Percentiles rank a stretch among this genome's conserved stretches.
These are phyloP conservation scores for Novymonas esmeraldas DNA, from an alignment of 208 protist genomes.

Conservation along the genomic window DNA sequence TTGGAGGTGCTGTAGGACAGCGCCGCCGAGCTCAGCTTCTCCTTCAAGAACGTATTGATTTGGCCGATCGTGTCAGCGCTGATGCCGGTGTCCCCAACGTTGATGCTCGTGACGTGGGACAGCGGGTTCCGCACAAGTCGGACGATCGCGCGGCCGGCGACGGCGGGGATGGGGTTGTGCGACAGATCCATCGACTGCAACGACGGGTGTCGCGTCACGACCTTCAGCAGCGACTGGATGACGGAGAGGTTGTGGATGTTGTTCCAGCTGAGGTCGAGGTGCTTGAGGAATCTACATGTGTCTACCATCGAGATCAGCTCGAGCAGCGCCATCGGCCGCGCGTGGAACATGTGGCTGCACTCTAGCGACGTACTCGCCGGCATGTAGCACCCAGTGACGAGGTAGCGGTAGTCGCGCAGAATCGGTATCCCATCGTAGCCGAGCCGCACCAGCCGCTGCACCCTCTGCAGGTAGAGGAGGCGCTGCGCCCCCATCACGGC, in stretches of 20 bases:
- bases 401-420: slow-evolving; percentile 69
- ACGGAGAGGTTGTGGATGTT: slow-evolving; percentile 71
- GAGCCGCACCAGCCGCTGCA: slow-evolving; percentile 46
- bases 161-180: slow-evolving; percentile 77
- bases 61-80: slow-evolving; percentile 57
- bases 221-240: slow-evolving; percentile 69
- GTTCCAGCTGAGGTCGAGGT: slow-evolving; percentile 76
- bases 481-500: slow-evolving; percentile 72
- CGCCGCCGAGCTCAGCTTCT: slow-evolving; percentile 35
- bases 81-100: slow-evolving; percentile 67
- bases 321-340: slow-evolving; percentile 52
- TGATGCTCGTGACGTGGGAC: slow-evolving; percentile 52
- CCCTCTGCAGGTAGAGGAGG: slow-evolving; percentile 58
- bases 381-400: slow-evolving; percentile 58
- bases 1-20: slow-evolving; percentile 17
- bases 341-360: slow-evolving; percentile 72
- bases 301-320: slow-evolving; percentile 76
- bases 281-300: slow-evolving; percentile 47
- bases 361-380: slow-evolving; percentile 40
- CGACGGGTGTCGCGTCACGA: slow-evolving; percentile 52
- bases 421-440: slow-evolving; percentile 45
- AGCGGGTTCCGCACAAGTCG: slow-evolving; percentile 72
- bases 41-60: slow-evolving; percentile 60
- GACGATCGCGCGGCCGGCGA: slow-evolving; percentile 70
- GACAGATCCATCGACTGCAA: slow-evolving; percentile 68